Conservation (phyloP, 2,329 filamentous ascomycete species). For the Trichophyton schoenleinii region DNA sequence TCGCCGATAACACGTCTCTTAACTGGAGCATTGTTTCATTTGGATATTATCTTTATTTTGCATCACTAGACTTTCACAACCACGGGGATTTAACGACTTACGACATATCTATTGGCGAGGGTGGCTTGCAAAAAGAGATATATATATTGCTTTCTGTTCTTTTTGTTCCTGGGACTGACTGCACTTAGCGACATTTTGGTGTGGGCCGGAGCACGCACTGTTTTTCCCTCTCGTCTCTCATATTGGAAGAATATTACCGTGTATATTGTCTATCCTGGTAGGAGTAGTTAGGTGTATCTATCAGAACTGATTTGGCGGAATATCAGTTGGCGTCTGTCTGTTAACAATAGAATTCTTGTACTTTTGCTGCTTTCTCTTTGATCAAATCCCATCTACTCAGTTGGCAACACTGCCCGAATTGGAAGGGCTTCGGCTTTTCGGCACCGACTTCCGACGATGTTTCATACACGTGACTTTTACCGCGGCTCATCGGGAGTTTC, state of each 20-base stretch:
- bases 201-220: not conserved
- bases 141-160: not conserved
- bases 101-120: not conserved
- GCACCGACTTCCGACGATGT: not conserved
- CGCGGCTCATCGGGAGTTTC: constrained; percentile 1
- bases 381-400: not conserved
- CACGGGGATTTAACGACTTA: constrained; percentile 1
- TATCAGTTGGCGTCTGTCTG: not conserved
- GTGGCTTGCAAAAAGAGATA: constrained; percentile 1
- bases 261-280: constrained; percentile 1
- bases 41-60: constrained; percentile 1
- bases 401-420: too few species aligned
- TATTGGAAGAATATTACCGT: not conserved
- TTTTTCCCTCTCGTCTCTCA: not conserved
- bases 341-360: not conserved
- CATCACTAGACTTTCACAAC: constrained; percentile 1
- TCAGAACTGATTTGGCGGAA: not conserved
- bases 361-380: not conserved
- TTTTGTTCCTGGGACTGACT: constrained; percentile 1
- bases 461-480: not conserved
- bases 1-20: not conserved
- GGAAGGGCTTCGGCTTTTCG: not conserved
- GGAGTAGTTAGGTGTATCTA: not conserved
- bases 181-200: constrained; percentile 1
- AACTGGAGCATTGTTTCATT: constrained; percentile 3